These are phyloP conservation scores for Caloboletus firmus DNA, from an alignment of 1,284 basidiomycete genomes.

Conservation along the genomic window DNA sequence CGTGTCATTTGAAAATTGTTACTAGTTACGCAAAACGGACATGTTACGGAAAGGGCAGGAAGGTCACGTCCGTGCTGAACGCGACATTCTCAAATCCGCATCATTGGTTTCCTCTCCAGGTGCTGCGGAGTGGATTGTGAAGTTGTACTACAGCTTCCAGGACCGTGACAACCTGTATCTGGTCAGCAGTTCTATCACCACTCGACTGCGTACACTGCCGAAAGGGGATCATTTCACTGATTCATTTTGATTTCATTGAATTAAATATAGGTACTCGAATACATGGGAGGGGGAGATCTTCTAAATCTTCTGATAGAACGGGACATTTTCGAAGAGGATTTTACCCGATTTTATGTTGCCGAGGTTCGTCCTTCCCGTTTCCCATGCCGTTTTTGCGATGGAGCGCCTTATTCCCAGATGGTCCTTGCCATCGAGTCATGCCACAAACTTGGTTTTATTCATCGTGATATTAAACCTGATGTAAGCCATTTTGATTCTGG, in stretches of 20 bases:
- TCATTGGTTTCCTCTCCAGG: conserved; percentile 67
- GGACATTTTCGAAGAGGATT: conserved; percentile 91
- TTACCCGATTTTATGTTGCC: conserved; percentile 93
- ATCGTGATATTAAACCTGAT: conserved; percentile 96
- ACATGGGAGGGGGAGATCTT: conserved; percentile 95
- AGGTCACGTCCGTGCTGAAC: conserved; percentile 90
- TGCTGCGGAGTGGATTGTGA: conserved; percentile 90
- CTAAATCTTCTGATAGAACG: conserved; percentile 93
- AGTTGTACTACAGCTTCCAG: conserved; percentile 89
- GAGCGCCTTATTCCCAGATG: conserved; percentile 62
- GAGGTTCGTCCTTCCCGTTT: conserved; percentile 56
- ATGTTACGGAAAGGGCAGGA: conserved; percentile 99
- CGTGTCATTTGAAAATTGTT: conserved; percentile 18
- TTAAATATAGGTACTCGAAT: conserved; percentile 75
- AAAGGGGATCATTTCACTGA: conserved; percentile 30
- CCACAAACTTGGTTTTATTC: conserved; percentile 94
- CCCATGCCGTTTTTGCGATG: conserved; percentile 17
- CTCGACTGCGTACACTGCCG: conserved; percentile 22
- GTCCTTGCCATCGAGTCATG: conserved; percentile 93
- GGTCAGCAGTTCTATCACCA: conserved; percentile 54
- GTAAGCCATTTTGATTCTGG: conserved; percentile 47
- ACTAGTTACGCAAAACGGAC: conserved; percentile 87
- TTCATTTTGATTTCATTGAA: conserved; percentile 60
- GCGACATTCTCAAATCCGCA: conserved; percentile 84
- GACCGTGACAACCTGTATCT: conserved; percentile 93